Evolutionary conservation across 768 basidiomycete genomes (phyloP), one percentile per base, ranked within the genome.

Genomic region (Boletus reticuloceps): DNA sequence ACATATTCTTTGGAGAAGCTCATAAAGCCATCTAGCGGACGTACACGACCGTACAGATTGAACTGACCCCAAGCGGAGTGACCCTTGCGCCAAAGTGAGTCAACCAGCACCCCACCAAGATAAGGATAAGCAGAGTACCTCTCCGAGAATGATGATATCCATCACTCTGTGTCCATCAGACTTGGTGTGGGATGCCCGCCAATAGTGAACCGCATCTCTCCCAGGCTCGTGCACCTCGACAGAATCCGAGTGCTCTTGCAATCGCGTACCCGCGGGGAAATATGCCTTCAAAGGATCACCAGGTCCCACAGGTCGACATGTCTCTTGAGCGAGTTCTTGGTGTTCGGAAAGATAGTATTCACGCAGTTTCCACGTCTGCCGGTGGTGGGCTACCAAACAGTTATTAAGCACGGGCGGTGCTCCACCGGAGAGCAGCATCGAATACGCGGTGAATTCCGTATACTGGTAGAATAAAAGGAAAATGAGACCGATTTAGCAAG

Each of bases 21-120:
- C 48, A 94, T 77, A 60, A 91, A 82, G 9, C 92, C 92, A 67
- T 94, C 92, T 63, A 81, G 83, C 16, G 86, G 82, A 53, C 93
- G 76, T n/a, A 95, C 80, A 17, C 92, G 82, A 37, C 93, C 92
- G 5, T 86, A 73, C 25, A 95, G 69, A 54, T 79, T 85, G 72
- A 94, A 95, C 59, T 90, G 85, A 22, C 93, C 92, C 92, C 92
- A 95, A 14, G 91, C 85, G 9, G 92, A 94, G 71, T 94, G 93
- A 6, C 92, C 91, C 89, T 92, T 54, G 19, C n/a, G n/a, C 14
- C 19, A 19, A 51, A 43, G 50, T 58, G 27, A 53, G 54, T 54
- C 37, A 61, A 41, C 9, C n/a, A 20, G 25, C 32, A n/a, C 41
- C 29, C 34, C 41, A 39, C 14, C 11, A 34, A 50, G 25, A 42